A percentile compares a stretch with the other conserved stretches of the same genome.
Evolutionary conservation across 768 basidiomycete species (phyloP).

Genomic region (Russula griseocarnosa): DNA sequence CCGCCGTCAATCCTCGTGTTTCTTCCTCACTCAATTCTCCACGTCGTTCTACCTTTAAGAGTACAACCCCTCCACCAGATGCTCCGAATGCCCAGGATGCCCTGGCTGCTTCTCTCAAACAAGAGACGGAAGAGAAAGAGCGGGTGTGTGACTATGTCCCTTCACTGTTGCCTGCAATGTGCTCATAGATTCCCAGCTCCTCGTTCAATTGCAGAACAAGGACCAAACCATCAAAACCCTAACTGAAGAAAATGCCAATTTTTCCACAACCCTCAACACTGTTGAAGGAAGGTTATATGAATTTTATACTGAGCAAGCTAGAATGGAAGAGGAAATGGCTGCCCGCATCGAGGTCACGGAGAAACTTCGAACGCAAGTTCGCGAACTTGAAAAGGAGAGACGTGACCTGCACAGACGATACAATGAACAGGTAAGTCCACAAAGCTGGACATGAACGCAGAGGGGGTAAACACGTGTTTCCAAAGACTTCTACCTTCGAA

Average conservation of each 20-base stretch:
- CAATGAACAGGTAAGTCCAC: conserved; percentile 70
- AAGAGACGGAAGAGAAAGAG: conserved; percentile 79
- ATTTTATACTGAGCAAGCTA: conserved; percentile 74
- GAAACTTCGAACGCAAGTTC: conserved; percentile 74
- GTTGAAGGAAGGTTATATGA: conserved; percentile 75
- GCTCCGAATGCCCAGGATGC: conserved; percentile 52
- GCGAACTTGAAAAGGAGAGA: conserved; percentile 87
- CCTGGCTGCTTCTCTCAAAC: conserved; percentile 59
- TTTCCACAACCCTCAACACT: conserved; percentile 59
- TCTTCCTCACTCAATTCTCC: conserved; percentile 48
- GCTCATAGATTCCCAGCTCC: conserved; percentile 46
- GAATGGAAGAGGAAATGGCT: conserved; percentile 77
- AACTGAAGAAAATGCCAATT: conserved; percentile 57
- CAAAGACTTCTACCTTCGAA: conserved; percentile 80
- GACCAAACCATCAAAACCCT: conserved; percentile 63
- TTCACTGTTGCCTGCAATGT: conserved; percentile 17
- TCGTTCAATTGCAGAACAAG: conserved; percentile 74
- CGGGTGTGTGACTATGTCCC: conserved; percentile 45
- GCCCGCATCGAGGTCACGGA: conserved; percentile 80
- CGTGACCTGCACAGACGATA: conserved; percentile 77
- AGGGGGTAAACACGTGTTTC: conserved; percentile 8
- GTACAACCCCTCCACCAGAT: conserved; percentile 37
- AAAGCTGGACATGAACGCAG: conserved; percentile 15
- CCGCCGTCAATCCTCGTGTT: conserved; percentile 56
- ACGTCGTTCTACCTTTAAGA: conserved; percentile 51